Evolutionary conservation across 2,329 filamentous ascomycete species (phyloP).

Genomic region (Xylariaceae sp.): DNA sequence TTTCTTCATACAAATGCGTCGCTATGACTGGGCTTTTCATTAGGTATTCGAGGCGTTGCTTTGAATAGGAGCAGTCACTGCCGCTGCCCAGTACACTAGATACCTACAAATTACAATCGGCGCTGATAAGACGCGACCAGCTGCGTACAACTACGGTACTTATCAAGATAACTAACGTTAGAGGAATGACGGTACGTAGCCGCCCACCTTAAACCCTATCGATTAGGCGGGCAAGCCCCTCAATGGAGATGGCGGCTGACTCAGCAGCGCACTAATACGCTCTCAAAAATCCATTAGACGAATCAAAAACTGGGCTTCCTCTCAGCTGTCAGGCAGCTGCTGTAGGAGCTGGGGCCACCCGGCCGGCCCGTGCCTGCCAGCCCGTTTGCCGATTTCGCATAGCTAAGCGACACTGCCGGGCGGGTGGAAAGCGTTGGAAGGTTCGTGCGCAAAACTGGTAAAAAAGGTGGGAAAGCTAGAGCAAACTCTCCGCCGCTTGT

Average conservation of each 20-base stretch:
- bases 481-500: slow-evolving; percentile 4
- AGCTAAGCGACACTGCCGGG: slow-evolving; percentile 11
- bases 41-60: no score
- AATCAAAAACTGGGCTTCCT: slow-evolving; percentile 10
- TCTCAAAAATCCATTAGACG: slow-evolving; percentile 19
- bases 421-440: slow-evolving; percentile 3
- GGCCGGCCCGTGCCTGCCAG: neutral
- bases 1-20: no score
- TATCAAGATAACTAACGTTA: neutral
- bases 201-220: slow-evolving; percentile 12
- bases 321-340: neutral
- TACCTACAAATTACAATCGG: no score
- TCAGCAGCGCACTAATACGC: slow-evolving; percentile 25
- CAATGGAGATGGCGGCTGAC: slow-evolving; percentile 11
- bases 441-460: slow-evolving; percentile 18
- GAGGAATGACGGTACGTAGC: neutral
- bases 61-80: no score
- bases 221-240: neutral
- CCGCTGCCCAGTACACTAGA: no score
- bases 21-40: no score
- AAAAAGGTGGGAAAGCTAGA: slow-evolving; percentile 12
- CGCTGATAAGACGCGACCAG: no score
- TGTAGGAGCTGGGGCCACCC: neutral
- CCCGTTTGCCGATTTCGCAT: slow-evolving; percentile 8
- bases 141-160: neutral